Evolutionary conservation across 1,139 yeast genomes (phyloP), one percentile per base, ranked within the genome.

Genomic region (Blastobotrys buckinghamii): DNA sequence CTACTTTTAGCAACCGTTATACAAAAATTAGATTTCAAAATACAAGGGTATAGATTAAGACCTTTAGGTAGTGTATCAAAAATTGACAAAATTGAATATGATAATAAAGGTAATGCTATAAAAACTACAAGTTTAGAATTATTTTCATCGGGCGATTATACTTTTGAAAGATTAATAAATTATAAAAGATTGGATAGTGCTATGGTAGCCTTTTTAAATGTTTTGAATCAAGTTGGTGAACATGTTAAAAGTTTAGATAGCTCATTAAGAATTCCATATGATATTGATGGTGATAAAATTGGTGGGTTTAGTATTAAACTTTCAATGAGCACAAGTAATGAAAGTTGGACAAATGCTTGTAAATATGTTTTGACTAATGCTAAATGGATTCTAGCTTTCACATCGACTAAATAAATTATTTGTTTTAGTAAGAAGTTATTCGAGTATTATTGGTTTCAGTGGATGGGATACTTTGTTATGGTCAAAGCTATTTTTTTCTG

Each of bases 341-440:
- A 81, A 40, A 88, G 84, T 53, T 92, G 98, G 98, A 88, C 97
- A 0, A 78, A 81, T 33, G 90, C 96, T 1, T 90, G 96, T 67
- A 84, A 85, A 60, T 84, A 81, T 59, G 71, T 90, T 16, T 69
- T 92, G 45, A 86, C 94, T 1, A 79, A 90, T 50, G 61, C 70
- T 22, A 68, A 70, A 50, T 70, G 73, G 73, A 63, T 69, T 12
- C 55, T 70, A 36, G 73, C 74, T 16, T 68, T 62, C 51, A 68
- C 66, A 3, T 60, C 62, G 27, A 57, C 59, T 15, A 44, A 50
- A 20, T 29, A 42, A 16, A 26, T n/a, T 26, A 13, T 24, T 22
- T 22, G n/a, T n/a, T n/a, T 3, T 22, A 27, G 9, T 6, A 17
- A 35, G 24, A 22, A 22, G 7, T 22, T 22, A 32, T 32, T 5